A percentile compares a stretch with the other conserved stretches of the same genome.
phyloP scores from a whole-genome alignment of 805 yeast species.

The Wickerhamiella sergipiensis region DNA sequence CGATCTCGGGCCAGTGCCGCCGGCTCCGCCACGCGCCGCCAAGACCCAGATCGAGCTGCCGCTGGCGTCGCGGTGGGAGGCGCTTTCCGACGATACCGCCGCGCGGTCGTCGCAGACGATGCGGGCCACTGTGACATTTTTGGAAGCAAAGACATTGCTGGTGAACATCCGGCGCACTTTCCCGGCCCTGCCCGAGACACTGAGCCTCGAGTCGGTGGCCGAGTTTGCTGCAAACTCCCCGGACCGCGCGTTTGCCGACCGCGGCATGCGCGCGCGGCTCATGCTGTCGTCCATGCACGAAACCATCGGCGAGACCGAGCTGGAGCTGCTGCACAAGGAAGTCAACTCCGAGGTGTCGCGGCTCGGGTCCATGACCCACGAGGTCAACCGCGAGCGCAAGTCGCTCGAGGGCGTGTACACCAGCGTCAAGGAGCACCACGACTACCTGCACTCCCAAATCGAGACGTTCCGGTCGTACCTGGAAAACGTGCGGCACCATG shows the following conservation, averaged over 20 bases:
- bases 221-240: constrained; percentile 21
- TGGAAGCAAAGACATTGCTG: constrained; percentile 25
- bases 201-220: constrained; percentile 20
- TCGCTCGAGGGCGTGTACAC: constrained; percentile 23
- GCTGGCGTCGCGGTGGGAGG: constrained; percentile 24
- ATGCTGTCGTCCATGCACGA: constrained; percentile 13
- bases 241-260: constrained; percentile 21
- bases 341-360: constrained; percentile 25
- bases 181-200: constrained; percentile 14
- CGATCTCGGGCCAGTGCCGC: constrained; percentile 23
- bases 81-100: constrained; percentile 20
- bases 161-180: constrained; percentile 25
- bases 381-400: constrained; percentile 21
- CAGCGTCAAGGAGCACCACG: constrained; percentile 25
- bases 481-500: constrained; percentile 23
- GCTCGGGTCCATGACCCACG: constrained; percentile 22
- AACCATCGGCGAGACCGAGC: background rate
- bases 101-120: constrained; percentile 10
- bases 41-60: constrained; percentile 23
- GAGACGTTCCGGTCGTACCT: constrained; percentile 27
- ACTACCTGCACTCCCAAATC: constrained; percentile 24
- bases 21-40: constrained; percentile 19
- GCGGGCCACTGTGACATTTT: constrained; percentile 22
- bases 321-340: constrained; percentile 20
- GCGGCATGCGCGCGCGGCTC: constrained; percentile 24